Base-by-base conservation (phyloP, 495 filamentous ascomycete genomes). In the Clohesyomyces aquaticus region DNA sequence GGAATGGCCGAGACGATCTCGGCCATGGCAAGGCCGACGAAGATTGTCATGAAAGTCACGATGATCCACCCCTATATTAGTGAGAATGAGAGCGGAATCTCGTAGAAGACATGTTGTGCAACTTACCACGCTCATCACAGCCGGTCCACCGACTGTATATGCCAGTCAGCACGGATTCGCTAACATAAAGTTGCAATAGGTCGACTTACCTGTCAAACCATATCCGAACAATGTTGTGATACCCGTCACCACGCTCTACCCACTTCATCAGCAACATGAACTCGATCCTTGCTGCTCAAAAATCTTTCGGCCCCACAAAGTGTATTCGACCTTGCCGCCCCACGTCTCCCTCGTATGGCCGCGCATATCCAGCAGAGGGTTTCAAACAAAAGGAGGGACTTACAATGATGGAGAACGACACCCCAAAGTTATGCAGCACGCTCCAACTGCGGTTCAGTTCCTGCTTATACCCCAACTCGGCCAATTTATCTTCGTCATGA, bases 1-100 rank as follows among this genome's bases (percentile, higher is more conserved):
- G 86, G 86, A 63, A 87, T 83, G 1, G 85, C 85, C 1, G 82
- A 85, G 23, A 86, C 84, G 62, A 88, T 87, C 70, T 88, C 86
- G 0, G 84, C 85, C 81, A 88, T 86, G 19, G 80, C 77, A 1
- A 83, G 71, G 51, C 82, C 85, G 58, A 85, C 82, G 55, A 82
- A 81, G 52, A 82, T 76, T 4, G 84, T 79, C 64, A 88, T 81
- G 65, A 86, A 78, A 22, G 82, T 80, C 27, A 87, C 63, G 21
- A 55, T 52, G 32, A 61, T 59, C 53, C 43, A 56, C 18, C 50
- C 50, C 32, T 38, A 38, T 6, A 14, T 6, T 18, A 25, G 21
- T 4, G 8, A 23, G 21, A 18, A 18, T 19, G 16, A 28, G 8
- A 55, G 14, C 14, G 6, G 3, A 6, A 25, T n/a, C 21, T 27